Evolutionary conservation across 1,139 yeast genomes (phyloP), one percentile per base, ranked within the genome.

Genomic region (Kodamaea ohmeri): DNA sequence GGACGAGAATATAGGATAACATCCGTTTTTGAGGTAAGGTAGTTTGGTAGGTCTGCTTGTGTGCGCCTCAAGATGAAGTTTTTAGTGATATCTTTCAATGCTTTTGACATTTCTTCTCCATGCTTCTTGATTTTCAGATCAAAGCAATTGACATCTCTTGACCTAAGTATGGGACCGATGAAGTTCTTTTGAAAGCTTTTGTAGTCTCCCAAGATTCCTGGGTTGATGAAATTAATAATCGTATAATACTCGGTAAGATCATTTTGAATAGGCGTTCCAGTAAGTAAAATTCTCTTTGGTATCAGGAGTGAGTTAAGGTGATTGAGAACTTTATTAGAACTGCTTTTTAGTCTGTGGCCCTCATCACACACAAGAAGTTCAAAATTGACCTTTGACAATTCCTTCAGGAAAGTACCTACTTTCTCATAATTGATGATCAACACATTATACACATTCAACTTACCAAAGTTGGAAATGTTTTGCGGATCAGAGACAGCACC

Each of bases 181-280:
- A 58, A 92, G 4, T 69, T 70, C 44, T 73, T 77, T 50, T 84
- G 89, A 55, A 92, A 92, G 2, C 67, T 61, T 22, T 73, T 65
- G 40, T 75, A 73, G 0, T 72, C 66, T 0, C 96, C 96, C 22
- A 92, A 63, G 2, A 84, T 64, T 0, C 90, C 92, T 0, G 97
- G 96, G 52, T 88, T 89, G 11, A 89, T 65, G 55, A 90, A 90
- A 52, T 89, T 84, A 5, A 84, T 76, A 55, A 92, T 78, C 9
- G 86, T 83, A 58, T 68, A 88, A 55, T 86, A 92, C 54, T 92
- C 99, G 2, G 67, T 68, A 39, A 94, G 71, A 56, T 92, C 96
- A 58, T 92, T 92, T 56, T 92, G 98, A 24, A 92, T 87, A 0
- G 98, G 98, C 0, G 98, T 92, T 0, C 98, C 98, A 0, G 96